Base-by-base conservation (phyloP, 148 eudicot species). In the Chenopodium formosanum region DNA sequence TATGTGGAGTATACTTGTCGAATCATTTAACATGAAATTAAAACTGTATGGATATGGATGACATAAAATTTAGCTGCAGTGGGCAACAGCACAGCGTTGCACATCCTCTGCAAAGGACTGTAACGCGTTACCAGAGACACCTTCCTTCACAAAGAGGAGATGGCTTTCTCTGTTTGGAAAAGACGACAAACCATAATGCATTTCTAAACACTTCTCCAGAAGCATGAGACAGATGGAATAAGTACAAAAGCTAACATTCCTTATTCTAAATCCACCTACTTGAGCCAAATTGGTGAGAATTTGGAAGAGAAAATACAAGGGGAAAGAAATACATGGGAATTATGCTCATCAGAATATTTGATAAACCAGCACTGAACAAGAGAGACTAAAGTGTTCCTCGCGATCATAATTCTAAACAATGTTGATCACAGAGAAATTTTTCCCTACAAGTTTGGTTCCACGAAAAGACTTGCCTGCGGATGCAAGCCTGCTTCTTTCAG, bases 391-490 rank as follows among this genome's bases (percentile, higher is more conserved):
- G 44, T 40, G 46, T 50, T 70, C 71, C 83, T 56, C 22, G 62
- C 17, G 52, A 47, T 78, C 29, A 31, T 47, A 64, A 27, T 78
- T 73, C 48, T 66, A 8, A 8, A 70, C 65, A 80, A 60, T 14
- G 48, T 73, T 65, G 56, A 75, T 75, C 25, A 68, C 8, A 64
- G 29, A 66, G 44, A 40, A n/a, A 32, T 65, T 52, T 65, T 66
- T 70, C 80, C 85, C 87, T 86, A 88, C 79, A 89, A 88, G 86
- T 88, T 90, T 82, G 88, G 81, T 85, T 94, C 98, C 85, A 96
- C 94, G 73, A 96, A 96, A 56, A 96, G 98, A 84, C 99, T 92
- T 75, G 94, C 98, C 80, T 92, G 99, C 74, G 99, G 98, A 86
- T 96, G 99, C 73, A 94, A 87, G 68, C 98, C 97, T 12, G 97